Base-by-base conservation (phyloP, 768 basidiomycete species). In the Suillus bovinus region DNA sequence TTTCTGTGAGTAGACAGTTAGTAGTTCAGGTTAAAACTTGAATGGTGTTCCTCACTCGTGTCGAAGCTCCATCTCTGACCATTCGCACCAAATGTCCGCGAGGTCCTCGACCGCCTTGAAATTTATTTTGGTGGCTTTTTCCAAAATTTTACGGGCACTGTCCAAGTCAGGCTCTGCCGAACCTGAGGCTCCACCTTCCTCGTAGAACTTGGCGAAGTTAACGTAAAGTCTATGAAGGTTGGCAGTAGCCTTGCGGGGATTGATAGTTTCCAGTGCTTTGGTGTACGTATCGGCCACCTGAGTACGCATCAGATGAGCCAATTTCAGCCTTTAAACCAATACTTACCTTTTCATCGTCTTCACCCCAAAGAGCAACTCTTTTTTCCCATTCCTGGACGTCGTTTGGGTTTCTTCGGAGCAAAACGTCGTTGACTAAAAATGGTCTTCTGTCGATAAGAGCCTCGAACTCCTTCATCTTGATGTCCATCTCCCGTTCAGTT, bases 341-440 rank as follows among this genome's bases (percentile, higher is more conserved):
- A 34, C 75, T 17, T 65, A 93, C 95, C 82, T 95, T 96, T 67
- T 91, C 93, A 70, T 99, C 96, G 67, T 97, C 86, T 59, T 95
- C 89, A 3, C 91, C 97, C 84, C 87, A 96, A 31, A 99, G 76
- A 2, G 95, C 96, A 22, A 99, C 86, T 39, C 96, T 82, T 77
- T 99, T 99, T 79, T 99, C 97, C 97, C 97, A 99, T 73, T 99
- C 97, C 67, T 97, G 94, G 2, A 99, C 97, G 69, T 99, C 97
- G 68, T 98, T 93, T 5, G 94, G 93, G 80, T 99, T 99, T 69
- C 97, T 81, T 64, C 97, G 80, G 39, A 99, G 74, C 17, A 99
- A 78, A 14, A 99, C 97, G 69, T 98, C 96, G 69, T 99, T 99
- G 52, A 97, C 88, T 64, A 99, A 80, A 82, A 99, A 99, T 3